Evolutionary conservation across 768 basidiomycete genomes (phyloP).

Genomic region (Rhizopogon roseolus): DNA sequence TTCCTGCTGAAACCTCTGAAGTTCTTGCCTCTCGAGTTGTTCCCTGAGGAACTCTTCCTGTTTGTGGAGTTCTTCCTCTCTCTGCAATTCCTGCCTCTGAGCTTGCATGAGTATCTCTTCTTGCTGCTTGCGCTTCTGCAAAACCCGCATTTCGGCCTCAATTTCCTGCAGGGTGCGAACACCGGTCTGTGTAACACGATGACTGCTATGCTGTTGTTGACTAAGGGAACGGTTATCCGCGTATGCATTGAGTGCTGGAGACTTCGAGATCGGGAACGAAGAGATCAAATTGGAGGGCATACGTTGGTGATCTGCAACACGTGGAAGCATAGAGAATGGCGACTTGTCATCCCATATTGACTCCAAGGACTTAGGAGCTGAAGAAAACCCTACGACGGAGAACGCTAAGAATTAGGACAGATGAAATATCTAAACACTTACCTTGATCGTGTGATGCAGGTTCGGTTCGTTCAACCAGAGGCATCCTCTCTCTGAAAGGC

Average conservation of each 20-base stretch:
- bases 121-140: constrained; percentile 38
- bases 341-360: constrained; percentile 84
- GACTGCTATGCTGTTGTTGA: constrained; percentile 35
- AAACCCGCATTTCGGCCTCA: constrained; percentile 77
- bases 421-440: constrained; percentile 13
- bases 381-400: constrained; percentile 17
- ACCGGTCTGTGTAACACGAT: constrained; percentile 30
- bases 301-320: constrained; percentile 30
- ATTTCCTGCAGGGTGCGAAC: constrained; percentile 75
- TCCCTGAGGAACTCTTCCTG: constrained; percentile 19
- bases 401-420: constrained; percentile 9
- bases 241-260: constrained; percentile 20
- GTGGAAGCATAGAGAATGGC: constrained; percentile 63
- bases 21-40: constrained; percentile 32
- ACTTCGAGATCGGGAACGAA: constrained; percentile 17
- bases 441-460: constrained; percentile 19
- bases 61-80: constrained; percentile 14
- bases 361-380: constrained; percentile 51
- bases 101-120: constrained; percentile 39
- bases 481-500: constrained; percentile 20
- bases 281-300: constrained; percentile 17
- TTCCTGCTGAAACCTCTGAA: constrained; percentile 41
- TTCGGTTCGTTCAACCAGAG: constrained; percentile 20
- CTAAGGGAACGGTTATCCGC: constrained; percentile 28
- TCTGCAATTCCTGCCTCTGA: constrained; percentile 37